These are phyloP conservation scores for Penicillium sclerotigenum DNA, from an alignment of 2,329 filamentous ascomycete species.

Conservation along the genomic window DNA sequence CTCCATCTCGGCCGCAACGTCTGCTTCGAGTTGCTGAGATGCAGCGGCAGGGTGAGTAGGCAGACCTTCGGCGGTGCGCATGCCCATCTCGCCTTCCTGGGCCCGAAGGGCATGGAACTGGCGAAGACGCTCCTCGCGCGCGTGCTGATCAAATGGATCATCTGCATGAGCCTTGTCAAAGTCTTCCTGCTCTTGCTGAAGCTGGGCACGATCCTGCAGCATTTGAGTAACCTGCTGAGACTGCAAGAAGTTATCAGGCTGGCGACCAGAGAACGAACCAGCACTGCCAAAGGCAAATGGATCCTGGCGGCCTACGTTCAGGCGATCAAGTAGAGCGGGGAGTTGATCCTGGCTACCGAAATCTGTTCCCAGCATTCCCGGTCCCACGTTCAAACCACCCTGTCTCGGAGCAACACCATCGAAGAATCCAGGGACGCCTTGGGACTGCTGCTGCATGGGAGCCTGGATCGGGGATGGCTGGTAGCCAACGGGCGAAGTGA, in stretches of 20 bases:
- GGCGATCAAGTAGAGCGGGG: constrained; percentile 61
- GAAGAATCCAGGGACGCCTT: constrained; percentile 65
- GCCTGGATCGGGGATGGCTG: constrained; percentile 60
- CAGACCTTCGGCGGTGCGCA: constrained; percentile 40
- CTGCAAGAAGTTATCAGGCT: constrained; percentile 47
- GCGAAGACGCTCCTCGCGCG: constrained; percentile 66
- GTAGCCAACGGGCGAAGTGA: constrained; percentile 77
- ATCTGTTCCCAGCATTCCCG: constrained; percentile 46
- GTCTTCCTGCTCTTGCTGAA: constrained; percentile 61
- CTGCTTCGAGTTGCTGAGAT: constrained; percentile 28
- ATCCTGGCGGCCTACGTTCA: constrained; percentile 57
- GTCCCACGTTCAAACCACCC: constrained; percentile 39
- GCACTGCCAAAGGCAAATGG: constrained; percentile 49
- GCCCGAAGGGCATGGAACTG: constrained; percentile 78
- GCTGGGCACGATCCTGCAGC: constrained; percentile 58
- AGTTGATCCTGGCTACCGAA: constrained; percentile 68
- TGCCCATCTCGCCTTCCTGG: constrained; percentile 58
- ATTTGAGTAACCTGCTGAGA: constrained; percentile 58
- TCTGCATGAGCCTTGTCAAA: constrained; percentile 46
- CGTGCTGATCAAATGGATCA: constrained; percentile 50
- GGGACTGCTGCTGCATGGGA: constrained; percentile 55
- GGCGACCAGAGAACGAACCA: constrained; percentile 46
- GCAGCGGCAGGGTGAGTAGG: constrained; percentile 41
- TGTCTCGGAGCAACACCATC: constrained; percentile 52
- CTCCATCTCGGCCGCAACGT: constrained; percentile 16